A percentile compares a stretch with the other conserved stretches of the same genome.
Conservation (phyloP, 345 rosid genomes). For the Nasturtium officinale region DNA sequence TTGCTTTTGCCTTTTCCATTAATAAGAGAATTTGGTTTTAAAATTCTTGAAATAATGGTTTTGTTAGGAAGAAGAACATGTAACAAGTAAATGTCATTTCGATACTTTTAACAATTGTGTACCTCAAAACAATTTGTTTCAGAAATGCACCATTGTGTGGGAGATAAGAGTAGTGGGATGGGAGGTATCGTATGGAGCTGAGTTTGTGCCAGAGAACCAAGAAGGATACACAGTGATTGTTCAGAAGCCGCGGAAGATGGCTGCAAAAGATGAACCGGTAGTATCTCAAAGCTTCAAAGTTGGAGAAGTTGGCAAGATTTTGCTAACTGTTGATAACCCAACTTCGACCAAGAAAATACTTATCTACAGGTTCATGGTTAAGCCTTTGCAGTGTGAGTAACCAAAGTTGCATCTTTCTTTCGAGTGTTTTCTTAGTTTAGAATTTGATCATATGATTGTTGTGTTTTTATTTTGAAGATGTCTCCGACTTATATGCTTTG, state of each 20-base stretch:
- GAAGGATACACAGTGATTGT: constrained; percentile 46
- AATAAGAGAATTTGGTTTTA: not conserved
- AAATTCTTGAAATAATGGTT: not conserved
- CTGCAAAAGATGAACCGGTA: constrained; percentile 35
- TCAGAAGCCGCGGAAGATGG: constrained; percentile 44
- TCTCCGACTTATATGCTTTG: constrained; percentile 20
- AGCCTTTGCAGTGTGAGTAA: constrained; percentile 28
- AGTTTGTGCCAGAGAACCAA: constrained; percentile 41
- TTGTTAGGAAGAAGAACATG: not conserved
- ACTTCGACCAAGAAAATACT: constrained; percentile 41
- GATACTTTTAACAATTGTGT: not conserved
- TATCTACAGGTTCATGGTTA: constrained; percentile 42
- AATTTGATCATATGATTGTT: constrained; percentile 28
- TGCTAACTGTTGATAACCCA: constrained; percentile 40
- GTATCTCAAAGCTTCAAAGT: constrained; percentile 44
- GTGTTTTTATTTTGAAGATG: not conserved
- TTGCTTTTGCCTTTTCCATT: not conserved
- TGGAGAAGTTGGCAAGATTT: constrained; percentile 43
- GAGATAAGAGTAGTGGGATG: constrained; percentile 47
- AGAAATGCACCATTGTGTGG: constrained; percentile 45
- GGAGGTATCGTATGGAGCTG: constrained; percentile 45
- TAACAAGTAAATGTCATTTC: no score
- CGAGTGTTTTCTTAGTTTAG: constrained; percentile 27
- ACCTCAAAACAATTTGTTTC: not conserved
- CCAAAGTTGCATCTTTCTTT: not conserved